A percentile compares a stretch with the other conserved stretches of the same genome.
Evolutionary conservation across 371 early-diverging fungal genomes (phyloP).

Genomic region (Blyttiomyces sp.): DNA sequence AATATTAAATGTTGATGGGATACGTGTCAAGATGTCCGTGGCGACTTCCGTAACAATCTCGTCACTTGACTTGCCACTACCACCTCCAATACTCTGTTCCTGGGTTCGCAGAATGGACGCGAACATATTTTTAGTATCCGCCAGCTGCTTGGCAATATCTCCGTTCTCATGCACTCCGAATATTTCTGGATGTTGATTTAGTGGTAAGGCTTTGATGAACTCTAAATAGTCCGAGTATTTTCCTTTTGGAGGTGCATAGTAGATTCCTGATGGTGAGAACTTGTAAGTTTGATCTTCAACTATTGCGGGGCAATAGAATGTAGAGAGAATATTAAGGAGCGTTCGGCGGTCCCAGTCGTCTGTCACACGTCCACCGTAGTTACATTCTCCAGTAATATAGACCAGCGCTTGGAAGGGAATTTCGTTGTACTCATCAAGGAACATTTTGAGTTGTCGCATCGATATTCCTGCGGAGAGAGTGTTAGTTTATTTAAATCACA

Average conservation of each 20-base stretch:
- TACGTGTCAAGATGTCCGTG: conserved; percentile 47
- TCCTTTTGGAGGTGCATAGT: conserved; percentile 48
- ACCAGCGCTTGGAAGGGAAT: conserved; percentile 55
- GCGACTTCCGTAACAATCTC: conserved; percentile 51
- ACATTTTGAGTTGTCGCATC: conserved; percentile 57
- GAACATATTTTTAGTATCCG: conserved; percentile 50
- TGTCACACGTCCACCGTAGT: conserved; percentile 65
- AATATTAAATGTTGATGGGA: conserved; percentile 47
- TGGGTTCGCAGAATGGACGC: conserved; percentile 55
- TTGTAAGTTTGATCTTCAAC: conserved; percentile 46
- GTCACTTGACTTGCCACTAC: conserved; percentile 43
- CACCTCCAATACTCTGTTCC: conserved; percentile 30
- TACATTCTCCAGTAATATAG: conserved; percentile 62
- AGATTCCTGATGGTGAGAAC: conserved; percentile 51
- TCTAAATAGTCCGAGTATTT: conserved; percentile 48
- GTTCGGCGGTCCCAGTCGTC: conserved; percentile 61
- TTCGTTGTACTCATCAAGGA: conserved; percentile 52
- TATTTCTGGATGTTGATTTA: conserved; percentile 54
- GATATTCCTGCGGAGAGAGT: conserved; percentile 34
- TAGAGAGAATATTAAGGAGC: conserved; percentile 46
- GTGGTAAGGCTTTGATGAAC: conserved; percentile 47
- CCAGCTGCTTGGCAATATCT: conserved; percentile 56
- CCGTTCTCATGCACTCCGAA: conserved; percentile 64
- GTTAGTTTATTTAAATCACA: not conserved
- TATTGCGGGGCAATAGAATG: conserved; percentile 45